Evolutionary conservation across 2,329 filamentous ascomycete genomes (phyloP).

Genomic region (Epichloe hybrida): DNA sequence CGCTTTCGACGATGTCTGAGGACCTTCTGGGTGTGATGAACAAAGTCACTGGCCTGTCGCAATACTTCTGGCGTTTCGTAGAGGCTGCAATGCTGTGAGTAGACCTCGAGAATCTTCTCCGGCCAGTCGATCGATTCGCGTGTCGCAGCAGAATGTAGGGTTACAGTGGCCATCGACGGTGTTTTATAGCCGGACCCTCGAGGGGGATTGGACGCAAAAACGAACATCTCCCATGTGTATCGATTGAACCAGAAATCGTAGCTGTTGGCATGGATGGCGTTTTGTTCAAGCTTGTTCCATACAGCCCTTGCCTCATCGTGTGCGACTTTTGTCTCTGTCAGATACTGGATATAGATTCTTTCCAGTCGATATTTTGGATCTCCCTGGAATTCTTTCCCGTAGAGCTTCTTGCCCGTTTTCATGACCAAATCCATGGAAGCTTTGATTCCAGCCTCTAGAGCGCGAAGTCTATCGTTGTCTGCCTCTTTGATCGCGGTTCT

Average conservation of each 20-base stretch:
- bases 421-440: conserved; percentile 78
- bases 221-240: conserved; percentile 80
- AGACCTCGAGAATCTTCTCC: conserved; percentile 61
- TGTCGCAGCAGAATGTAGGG: conserved; percentile 58
- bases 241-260: conserved; percentile 92
- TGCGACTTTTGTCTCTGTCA: conserved; percentile 71
- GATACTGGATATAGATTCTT: conserved; percentile 81
- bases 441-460: conserved; percentile 78
- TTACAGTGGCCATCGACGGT: conserved; percentile 61
- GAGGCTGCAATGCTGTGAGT: conserved; percentile 72
- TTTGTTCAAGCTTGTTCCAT: conserved; percentile 58
- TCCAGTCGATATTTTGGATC: conserved; percentile 83
- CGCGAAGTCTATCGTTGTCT: conserved; percentile 70
- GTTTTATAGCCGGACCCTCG: conserved; percentile 33
- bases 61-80: conserved; percentile 70
- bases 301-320: conserved; percentile 62
- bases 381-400: conserved; percentile 64
- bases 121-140: conserved; percentile 58
- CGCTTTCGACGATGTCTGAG: conserved; percentile 50
- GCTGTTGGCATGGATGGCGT: conserved; percentile 56
- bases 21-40: conserved; percentile 52
- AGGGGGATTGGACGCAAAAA: conserved; percentile 32
- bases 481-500: conserved; percentile 66
- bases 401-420: conserved; percentile 61
- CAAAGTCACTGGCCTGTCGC: conserved; percentile 58